Conservation (phyloP, 2,329 filamentous ascomycete species). For the Colletotrichum tropicicola region DNA sequence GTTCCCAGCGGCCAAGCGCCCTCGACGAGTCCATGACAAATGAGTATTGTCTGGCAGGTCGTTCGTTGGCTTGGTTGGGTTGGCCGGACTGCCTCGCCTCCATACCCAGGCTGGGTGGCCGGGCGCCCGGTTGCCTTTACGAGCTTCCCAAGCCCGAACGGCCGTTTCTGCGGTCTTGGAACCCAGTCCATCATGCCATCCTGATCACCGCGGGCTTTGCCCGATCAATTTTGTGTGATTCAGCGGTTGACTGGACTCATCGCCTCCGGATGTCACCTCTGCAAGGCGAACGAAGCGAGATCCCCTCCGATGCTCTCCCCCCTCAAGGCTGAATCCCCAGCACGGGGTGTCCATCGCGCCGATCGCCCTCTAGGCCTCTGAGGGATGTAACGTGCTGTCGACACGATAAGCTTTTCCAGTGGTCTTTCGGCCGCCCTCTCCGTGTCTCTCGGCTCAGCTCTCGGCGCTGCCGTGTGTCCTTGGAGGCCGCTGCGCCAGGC, state of each 20-base stretch:
- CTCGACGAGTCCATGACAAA: slow-evolving; percentile 1
- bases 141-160: slow-evolving; percentile 1
- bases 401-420: slow-evolving; percentile 17
- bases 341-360: background rate
- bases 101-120: background rate
- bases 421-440: background rate
- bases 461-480: slow-evolving; percentile 17
- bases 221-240: background rate
- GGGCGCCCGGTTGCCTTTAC: background rate
- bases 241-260: background rate
- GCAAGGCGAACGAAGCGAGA: background rate
- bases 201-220: too few relatives aligned
- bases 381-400: slow-evolving; percentile 18
- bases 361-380: background rate
- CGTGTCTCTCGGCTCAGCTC: slow-evolving; percentile 1
- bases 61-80: background rate
- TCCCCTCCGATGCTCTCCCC: too few relatives aligned
- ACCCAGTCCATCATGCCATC: background rate
- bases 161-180: background rate
- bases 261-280: background rate
- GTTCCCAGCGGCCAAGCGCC: background rate
- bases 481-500: slow-evolving; percentile 15
- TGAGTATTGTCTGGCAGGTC: background rate
- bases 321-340: too few relatives aligned
- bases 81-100: background rate